A percentile compares a stretch with the other conserved stretches of the same genome.
These are phyloP conservation scores for Ambrosiella cleistominuta DNA, from an alignment of 2,329 filamentous ascomycete genomes.

Conservation along the genomic window DNA sequence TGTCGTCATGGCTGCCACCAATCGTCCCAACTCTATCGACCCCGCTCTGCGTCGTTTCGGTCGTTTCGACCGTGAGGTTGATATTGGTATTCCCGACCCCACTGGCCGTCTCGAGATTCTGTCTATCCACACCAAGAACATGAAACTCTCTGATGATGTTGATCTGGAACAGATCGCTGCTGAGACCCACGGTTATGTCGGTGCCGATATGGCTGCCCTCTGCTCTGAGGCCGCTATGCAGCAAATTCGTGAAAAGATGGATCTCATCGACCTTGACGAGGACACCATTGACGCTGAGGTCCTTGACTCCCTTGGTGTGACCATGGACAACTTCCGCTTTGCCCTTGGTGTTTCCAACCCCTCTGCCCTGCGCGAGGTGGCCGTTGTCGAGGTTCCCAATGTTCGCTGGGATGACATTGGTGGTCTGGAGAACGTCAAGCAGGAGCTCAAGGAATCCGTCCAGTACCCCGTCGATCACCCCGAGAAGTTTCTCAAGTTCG, in stretches of 20 bases:
- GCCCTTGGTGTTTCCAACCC: slow-evolving; percentile 96
- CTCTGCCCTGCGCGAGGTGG: slow-evolving; percentile 93
- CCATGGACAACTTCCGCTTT: slow-evolving; percentile 99
- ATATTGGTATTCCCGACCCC: slow-evolving; percentile 94
- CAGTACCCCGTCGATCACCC: slow-evolving; percentile 99
- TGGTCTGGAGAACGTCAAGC: slow-evolving; percentile 95
- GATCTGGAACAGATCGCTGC: slow-evolving; percentile 92
- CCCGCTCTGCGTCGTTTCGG: slow-evolving; percentile 94
- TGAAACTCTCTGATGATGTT: slow-evolving; percentile 95
- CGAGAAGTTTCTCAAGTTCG: slow-evolving; percentile 99
- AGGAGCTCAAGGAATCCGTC: slow-evolving; percentile 95
- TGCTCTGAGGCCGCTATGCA: slow-evolving; percentile 99
- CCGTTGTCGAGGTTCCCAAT: slow-evolving; percentile 97
- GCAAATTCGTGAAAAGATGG: slow-evolving; percentile 99
- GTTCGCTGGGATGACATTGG: slow-evolving; percentile 99
- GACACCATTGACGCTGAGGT: slow-evolving; percentile 98
- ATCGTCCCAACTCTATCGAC: slow-evolving; percentile 96
- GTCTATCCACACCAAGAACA: slow-evolving; percentile 99
- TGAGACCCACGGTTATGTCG: slow-evolving; percentile 97
- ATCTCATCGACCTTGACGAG: slow-evolving; percentile 95
- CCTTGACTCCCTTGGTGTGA: slow-evolving; percentile 91
- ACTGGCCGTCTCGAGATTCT: slow-evolving; percentile 97
- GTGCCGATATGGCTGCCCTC: slow-evolving; percentile 93
- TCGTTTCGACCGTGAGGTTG: slow-evolving; percentile 96
- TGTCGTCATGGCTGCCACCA: slow-evolving; percentile 97